Conservation (phyloP, 176 grass and related monocot species). For the Oryza brachyantha region DNA sequence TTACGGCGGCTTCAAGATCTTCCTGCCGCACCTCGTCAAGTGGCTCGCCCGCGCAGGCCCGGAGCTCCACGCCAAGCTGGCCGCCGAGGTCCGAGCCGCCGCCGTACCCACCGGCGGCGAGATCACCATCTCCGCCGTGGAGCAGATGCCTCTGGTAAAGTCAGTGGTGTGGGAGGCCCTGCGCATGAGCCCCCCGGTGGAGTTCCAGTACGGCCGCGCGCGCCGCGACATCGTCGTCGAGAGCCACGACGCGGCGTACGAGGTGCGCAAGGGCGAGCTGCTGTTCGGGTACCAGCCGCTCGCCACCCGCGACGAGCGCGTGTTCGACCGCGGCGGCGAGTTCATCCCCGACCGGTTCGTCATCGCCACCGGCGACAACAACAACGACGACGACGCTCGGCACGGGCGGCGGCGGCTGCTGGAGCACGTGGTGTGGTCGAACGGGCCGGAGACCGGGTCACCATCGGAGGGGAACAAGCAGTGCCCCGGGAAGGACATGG, state of each 20-base stretch:
- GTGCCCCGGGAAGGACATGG: conserved; percentile 73
- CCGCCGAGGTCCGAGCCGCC: conserved; percentile 46
- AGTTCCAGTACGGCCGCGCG: conserved; percentile 76
- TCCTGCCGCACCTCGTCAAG: conserved; percentile 60
- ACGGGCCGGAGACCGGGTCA: conserved; percentile 60
- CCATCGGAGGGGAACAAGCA: conserved; percentile 66
- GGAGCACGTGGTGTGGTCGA: conserved; percentile 80
- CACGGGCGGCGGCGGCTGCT: conserved; percentile 28
- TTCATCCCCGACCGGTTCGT: conserved; percentile 65
- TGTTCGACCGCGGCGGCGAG: conserved; percentile 40
- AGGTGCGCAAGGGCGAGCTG: conserved; percentile 70
- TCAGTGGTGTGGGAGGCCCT: conserved; percentile 72
- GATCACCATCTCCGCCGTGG: conserved; percentile 39
- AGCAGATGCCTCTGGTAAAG: conserved; percentile 64
- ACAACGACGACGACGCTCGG: no score
- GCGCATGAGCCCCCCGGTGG: conserved; percentile 68
- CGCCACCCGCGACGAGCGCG: conserved; percentile 63
- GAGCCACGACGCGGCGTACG: conserved; percentile 70
- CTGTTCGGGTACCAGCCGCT: conserved; percentile 71
- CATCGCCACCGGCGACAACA: not conserved
- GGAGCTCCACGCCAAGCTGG: conserved; percentile 54
- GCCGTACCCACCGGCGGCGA: not conserved
- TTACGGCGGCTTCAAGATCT: conserved; percentile 73
- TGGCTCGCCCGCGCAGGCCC: conserved; percentile 49
- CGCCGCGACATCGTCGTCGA: conserved; percentile 52